Evolutionary conservation across 352 stramenopile genomes (phyloP).

Genomic region (Thraustochytrium sp.): DNA sequence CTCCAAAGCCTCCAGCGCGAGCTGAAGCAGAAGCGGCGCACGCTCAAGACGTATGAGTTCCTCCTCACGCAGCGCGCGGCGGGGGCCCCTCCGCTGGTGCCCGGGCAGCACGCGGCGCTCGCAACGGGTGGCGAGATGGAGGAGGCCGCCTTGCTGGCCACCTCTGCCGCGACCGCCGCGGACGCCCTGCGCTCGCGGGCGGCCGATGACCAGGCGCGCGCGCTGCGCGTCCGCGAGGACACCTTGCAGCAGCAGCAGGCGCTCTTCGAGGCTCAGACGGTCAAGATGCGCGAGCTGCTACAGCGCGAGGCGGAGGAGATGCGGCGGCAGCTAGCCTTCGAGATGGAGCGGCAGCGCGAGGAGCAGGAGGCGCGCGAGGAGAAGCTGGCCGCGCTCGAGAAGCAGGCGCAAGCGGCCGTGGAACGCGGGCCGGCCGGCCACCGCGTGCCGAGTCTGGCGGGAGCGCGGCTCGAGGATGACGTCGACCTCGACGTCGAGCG

Average conservation of each 20-base stretch:
- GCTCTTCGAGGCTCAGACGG: neutral
- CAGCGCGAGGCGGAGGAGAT: neutral
- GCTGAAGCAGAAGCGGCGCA: slow-evolving; percentile 14
- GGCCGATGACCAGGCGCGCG: neutral
- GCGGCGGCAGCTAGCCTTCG: neutral
- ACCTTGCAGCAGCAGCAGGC: neutral
- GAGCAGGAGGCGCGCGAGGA: neutral
- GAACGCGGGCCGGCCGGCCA: neutral
- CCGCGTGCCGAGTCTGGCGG: slow-evolving; percentile 2
- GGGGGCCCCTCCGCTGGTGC: neutral
- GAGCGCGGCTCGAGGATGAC: neutral
- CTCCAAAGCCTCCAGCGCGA: slow-evolving; percentile 16
- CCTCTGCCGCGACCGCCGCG: neutral
- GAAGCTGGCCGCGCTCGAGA: neutral
- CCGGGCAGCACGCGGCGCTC: neutral
- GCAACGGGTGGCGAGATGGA: neutral
- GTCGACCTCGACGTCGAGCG: neutral
- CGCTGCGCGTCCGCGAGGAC: neutral
- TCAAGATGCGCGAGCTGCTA: slow-evolving; percentile 13
- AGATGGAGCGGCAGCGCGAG: neutral
- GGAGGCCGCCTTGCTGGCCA: neutral
- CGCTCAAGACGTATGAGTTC: slow-evolving; percentile 37
- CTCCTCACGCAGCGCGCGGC: neutral
- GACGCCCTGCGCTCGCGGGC: neutral
- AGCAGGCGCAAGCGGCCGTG: neutral